Percentiles rank a stretch among this genome's conserved stretches.
These are phyloP conservation scores for Vanderwaltozyma verrucispora DNA, from an alignment of 805 yeast species.

Conservation along the genomic window DNA sequence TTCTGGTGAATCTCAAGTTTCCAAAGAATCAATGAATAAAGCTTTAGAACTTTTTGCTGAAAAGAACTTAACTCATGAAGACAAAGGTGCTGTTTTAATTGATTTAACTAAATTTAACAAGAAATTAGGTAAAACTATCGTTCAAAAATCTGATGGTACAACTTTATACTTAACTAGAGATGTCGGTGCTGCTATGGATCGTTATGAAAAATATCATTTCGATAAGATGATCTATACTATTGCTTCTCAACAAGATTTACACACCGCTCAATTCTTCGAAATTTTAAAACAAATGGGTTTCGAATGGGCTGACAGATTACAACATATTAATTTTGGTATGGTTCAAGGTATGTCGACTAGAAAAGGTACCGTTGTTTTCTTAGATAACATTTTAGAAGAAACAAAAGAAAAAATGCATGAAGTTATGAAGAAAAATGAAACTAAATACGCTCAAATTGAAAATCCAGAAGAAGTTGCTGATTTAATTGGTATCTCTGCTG, in stretches of 20 bases:
- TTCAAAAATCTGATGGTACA: conserved; percentile 92
- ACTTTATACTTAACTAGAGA: conserved; percentile 91
- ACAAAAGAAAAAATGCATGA: conserved; percentile 92
- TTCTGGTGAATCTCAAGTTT: conserved; percentile 94
- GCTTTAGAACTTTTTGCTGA: conserved; percentile 56
- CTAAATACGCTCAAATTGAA: conserved; percentile 84
- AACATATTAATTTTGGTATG: conserved; percentile 93
- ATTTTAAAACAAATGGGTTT: conserved; percentile 83
- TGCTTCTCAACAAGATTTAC: conserved; percentile 95
- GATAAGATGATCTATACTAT: conserved; percentile 95
- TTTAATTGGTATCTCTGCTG: conserved; percentile 91
- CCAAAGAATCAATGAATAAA: conserved; percentile 55
- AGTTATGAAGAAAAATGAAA: conserved; percentile 87
- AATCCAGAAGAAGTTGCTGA: conserved; percentile 94
- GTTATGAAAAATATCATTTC: conserved; percentile 72
- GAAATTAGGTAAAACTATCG: conserved; percentile 86
- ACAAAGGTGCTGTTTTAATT: conserved; percentile 82
- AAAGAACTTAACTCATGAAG: conserved; percentile 67
- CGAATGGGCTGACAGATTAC: conserved; percentile 73
- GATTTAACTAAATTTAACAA: conserved; percentile 79
- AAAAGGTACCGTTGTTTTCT: conserved; percentile 96
- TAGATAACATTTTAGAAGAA: conserved; percentile 87
- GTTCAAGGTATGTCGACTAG: conserved; percentile 98
- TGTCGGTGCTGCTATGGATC: conserved; percentile 90
- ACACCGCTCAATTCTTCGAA: conserved; percentile 87